phyloP scores from a whole-genome alignment of 345 rosid genomes.

The Salix udensis region DNA sequence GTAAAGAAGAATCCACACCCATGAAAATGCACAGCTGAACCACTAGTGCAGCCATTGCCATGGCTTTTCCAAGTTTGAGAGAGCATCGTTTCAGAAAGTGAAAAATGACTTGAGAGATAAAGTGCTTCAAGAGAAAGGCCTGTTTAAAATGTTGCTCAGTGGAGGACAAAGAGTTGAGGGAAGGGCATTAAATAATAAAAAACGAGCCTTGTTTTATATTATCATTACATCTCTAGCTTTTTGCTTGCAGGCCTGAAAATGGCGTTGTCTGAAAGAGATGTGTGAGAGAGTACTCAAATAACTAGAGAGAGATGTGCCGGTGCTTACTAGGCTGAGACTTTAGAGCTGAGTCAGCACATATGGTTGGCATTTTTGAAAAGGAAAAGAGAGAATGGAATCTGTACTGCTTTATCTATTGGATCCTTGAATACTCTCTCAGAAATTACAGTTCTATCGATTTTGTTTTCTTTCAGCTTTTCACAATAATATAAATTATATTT shows the following conservation, averaged over 20 bases:
- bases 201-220: constrained; percentile 13
- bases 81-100: constrained; percentile 4
- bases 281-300: constrained; percentile 3
- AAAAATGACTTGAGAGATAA: not conserved
- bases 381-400: constrained; percentile 5
- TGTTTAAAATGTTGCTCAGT: constrained; percentile 8
- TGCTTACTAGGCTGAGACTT: not conserved
- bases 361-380: constrained; percentile 14
- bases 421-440: not conserved
- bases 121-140: not conserved
- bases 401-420: not conserved
- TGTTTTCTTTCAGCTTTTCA: not conserved
- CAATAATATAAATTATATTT: too few species aligned
- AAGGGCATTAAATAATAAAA: constrained; percentile 15
- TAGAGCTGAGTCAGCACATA: constrained; percentile 22
- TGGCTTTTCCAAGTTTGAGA: constrained; percentile 13
- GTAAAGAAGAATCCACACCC: constrained; percentile 26
- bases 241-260: constrained; percentile 32
- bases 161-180: constrained; percentile 26
- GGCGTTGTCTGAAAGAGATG: constrained; percentile 27
- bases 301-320: not conserved
- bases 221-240: constrained; percentile 23
- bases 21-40: constrained; percentile 24
- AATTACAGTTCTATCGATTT: not conserved
- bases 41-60: constrained; percentile 36